Percentiles rank a stretch among this genome's conserved stretches.
Evolutionary conservation across 345 rosid species (phyloP).

Genomic region (Crucihimalaya himalaica): DNA sequence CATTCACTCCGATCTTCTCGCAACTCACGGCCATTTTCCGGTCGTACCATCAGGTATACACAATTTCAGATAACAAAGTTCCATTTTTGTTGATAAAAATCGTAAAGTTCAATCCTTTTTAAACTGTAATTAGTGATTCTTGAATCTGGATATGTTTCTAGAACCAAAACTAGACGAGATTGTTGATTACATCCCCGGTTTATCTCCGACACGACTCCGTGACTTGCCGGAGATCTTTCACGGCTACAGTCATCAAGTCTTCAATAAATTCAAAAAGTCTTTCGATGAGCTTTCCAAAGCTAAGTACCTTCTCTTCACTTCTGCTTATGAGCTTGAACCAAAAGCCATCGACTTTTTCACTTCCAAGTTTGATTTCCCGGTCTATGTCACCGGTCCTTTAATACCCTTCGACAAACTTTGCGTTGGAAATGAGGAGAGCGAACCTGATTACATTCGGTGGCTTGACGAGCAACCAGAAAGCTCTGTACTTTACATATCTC

Average conservation of each 20-base stretch:
- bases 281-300: slow-evolving; percentile 44
- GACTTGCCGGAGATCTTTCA: slow-evolving; percentile 41
- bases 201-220: slow-evolving; percentile 35
- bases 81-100: background rate
- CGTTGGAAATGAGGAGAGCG: background rate
- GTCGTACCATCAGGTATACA: slow-evolving; percentile 38
- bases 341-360: slow-evolving; percentile 42
- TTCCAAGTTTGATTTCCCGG: slow-evolving; percentile 32
- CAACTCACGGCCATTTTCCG: slow-evolving; percentile 36
- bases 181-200: slow-evolving; percentile 50
- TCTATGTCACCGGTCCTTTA: slow-evolving; percentile 49
- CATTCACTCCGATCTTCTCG: slow-evolving; percentile 34
- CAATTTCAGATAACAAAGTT: background rate
- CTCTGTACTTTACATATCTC: slow-evolving; percentile 50
- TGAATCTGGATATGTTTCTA: background rate
- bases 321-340: slow-evolving; percentile 56
- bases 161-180: slow-evolving; percentile 31
- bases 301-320: slow-evolving; percentile 58
- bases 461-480: slow-evolving; percentile 42
- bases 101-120: background rate
- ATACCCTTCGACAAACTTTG: slow-evolving; percentile 42
- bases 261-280: slow-evolving; percentile 28
- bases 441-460: slow-evolving; percentile 39
- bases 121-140: background rate
- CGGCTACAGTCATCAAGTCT: slow-evolving; percentile 10